Percentiles rank a stretch among this genome's conserved stretches.
phyloP scores from a whole-genome alignment of 441 rosid species.

The Adansonia rubrostipa region DNA sequence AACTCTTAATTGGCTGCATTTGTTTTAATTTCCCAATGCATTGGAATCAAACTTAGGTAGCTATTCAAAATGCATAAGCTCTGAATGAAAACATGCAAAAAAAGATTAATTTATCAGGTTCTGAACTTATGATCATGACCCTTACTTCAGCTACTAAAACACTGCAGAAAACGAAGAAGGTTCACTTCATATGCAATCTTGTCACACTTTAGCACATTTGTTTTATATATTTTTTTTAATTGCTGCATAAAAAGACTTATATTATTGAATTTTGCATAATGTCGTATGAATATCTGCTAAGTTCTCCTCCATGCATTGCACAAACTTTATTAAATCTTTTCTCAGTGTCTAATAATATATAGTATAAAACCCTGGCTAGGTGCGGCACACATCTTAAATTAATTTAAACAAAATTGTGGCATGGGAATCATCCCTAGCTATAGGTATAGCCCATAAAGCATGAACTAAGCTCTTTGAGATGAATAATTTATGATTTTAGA shows the following conservation, averaged over 20 bases:
- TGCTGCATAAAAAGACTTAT: background rate
- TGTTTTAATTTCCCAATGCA: conserved; percentile 10
- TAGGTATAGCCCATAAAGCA: conserved; percentile 36
- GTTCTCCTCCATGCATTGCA: conserved; percentile 21
- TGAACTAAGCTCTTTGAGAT: conserved; percentile 33
- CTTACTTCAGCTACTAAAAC: background rate
- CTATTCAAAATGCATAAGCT: background rate
- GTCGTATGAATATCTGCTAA: background rate
- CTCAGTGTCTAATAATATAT: conserved; percentile 3
- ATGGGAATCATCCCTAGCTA: conserved; percentile 33
- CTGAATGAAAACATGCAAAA: background rate
- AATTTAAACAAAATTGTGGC: background rate
- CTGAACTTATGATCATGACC: background rate
- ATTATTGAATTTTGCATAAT: background rate
- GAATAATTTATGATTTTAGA: conserved; percentile 31
- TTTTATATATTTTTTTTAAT: background rate
- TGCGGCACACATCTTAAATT: background rate
- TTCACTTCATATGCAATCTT: conserved; percentile 18
- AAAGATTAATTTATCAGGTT: background rate
- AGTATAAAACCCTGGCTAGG: conserved; percentile 12
- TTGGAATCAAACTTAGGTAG: background rate
- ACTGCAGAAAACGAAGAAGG: background rate
- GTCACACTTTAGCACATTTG: background rate
- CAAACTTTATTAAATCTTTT: background rate
- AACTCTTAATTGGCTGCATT: background rate